Percentiles rank a stretch among this genome's conserved stretches.
These are phyloP conservation scores for Rhodamnia argentea DNA, from an alignment of 345 rosid genomes.

Conservation along the genomic window DNA sequence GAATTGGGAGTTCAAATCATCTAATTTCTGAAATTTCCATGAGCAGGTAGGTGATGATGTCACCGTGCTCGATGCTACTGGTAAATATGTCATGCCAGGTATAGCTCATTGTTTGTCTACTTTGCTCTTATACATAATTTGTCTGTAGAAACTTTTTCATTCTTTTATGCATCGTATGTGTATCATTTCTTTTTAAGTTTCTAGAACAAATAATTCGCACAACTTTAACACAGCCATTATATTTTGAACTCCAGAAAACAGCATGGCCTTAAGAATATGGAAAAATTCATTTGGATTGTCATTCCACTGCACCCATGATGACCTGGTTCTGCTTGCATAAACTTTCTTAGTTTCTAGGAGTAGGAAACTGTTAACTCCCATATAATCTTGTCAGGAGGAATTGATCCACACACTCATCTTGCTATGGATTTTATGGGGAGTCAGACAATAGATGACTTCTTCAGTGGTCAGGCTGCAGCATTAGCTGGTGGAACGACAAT, in stretches of 20 bases:
- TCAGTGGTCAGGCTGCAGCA: slow-evolving; percentile 98
- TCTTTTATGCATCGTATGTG: background rate
- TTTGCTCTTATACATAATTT: background rate
- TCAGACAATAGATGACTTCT: slow-evolving; percentile 75
- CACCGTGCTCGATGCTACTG: slow-evolving; percentile 75
- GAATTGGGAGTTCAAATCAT: background rate
- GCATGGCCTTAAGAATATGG: background rate
- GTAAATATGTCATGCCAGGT: slow-evolving; percentile 98
- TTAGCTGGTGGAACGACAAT: slow-evolving; percentile 98
- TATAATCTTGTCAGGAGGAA: slow-evolving; percentile 53
- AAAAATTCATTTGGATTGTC: background rate
- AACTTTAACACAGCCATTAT: background rate
- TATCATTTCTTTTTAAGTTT: background rate
- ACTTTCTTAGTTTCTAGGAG: background rate
- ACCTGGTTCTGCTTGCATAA: background rate
- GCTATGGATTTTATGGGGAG: slow-evolving; percentile 74
- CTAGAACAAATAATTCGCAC: background rate
- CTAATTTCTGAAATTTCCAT: background rate
- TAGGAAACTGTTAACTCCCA: background rate
- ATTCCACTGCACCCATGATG: background rate
- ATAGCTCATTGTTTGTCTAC: background rate
- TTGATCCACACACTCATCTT: slow-evolving; percentile 94
- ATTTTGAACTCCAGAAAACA: background rate
- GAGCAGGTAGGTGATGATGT: slow-evolving; percentile 84
- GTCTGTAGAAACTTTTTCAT: background rate